Evolutionary conservation across 768 basidiomycete species (phyloP), one percentile per base, ranked within the genome.

Genomic region (Sutorius australiensis): DNA sequence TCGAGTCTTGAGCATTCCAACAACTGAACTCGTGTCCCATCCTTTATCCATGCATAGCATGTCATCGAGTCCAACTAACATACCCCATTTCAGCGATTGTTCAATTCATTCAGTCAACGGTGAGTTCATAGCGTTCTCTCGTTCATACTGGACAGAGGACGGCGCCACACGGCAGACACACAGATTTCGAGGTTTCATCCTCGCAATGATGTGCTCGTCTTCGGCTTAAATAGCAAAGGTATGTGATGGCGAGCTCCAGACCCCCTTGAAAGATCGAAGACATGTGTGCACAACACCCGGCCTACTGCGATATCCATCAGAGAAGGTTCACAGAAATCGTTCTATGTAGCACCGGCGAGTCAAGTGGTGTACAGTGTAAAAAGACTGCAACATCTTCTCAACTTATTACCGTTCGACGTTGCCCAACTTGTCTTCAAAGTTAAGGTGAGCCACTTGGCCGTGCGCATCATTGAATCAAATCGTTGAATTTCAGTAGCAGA

Each of bases 221-320:
- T 27, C 30, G 40, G 13, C 27, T 45, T 67, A 65, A 61, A 66
- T 43, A 55, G 24, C 34, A 38, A 50, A 54, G 49, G 57, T 59
- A 57, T 50, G 60, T 65, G 34, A 19, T 45, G 24, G 38, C 14
- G 39, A 53, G 19, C 27, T 36, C 39, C 54, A 65, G 48, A 53
- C 30, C 44, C 36, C 17, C 36, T 21, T 42, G 30, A 17, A 48
- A 56, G 24, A 41, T 53, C 51, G 33, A 52, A 19, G 19, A 52
- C 50, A 65, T 65, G 64, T 65, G 64, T 24, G 19, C 17, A 27
- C 37, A 30, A 31, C 21, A 38, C 5, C 3, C 53, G 2, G 56
- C 50, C 2, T 60, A 31, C 9, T 67, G 66, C 13, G 4, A 0
- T 0, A 13, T 3, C 0, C 65, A 66, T 36, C 5, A 51, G 2